A percentile compares a stretch with the other conserved stretches of the same genome.
phyloP scores from a whole-genome alignment of 2,329 filamentous ascomycete species.

The Ceratocystiopsis sp. region DNA sequence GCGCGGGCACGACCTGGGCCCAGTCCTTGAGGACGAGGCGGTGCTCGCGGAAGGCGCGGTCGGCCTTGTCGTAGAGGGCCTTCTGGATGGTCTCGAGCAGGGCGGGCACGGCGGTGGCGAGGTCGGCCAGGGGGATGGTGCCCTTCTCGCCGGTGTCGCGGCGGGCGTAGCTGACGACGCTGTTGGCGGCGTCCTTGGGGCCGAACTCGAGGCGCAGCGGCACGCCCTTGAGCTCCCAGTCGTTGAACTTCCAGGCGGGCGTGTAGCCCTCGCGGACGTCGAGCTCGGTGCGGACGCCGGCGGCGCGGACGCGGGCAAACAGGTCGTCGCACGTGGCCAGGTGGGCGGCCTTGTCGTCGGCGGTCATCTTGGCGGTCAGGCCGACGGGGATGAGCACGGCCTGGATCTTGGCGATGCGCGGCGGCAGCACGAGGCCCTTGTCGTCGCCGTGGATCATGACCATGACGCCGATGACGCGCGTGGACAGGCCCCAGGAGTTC shows the following conservation, averaged over 20 bases:
- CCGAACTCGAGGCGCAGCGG: slow-evolving; percentile 91
- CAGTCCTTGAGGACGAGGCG: slow-evolving; percentile 69
- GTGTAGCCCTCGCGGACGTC: slow-evolving; percentile 85
- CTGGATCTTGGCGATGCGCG: slow-evolving; percentile 74
- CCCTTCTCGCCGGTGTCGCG: slow-evolving; percentile 78
- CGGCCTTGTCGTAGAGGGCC: slow-evolving; percentile 64
- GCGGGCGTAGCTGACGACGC: slow-evolving; percentile 69
- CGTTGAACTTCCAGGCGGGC: slow-evolving; percentile 95
- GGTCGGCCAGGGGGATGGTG: slow-evolving; percentile 56
- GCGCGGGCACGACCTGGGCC: slow-evolving; percentile 77
- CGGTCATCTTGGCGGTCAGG: slow-evolving; percentile 70
- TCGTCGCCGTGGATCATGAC: slow-evolving; percentile 96
- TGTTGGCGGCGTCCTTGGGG: slow-evolving; percentile 78
- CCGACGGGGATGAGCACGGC: slow-evolving; percentile 82
- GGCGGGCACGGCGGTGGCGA: slow-evolving; percentile 56
- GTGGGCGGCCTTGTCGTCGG: slow-evolving; percentile 63
- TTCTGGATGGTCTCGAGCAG: slow-evolving; percentile 81
- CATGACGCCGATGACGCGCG: slow-evolving; percentile 95
- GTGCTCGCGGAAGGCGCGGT: slow-evolving; percentile 62
- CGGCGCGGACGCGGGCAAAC: slow-evolving; percentile 49
- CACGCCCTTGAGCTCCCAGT: slow-evolving; percentile 94
- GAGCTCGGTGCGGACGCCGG: slow-evolving; percentile 59
- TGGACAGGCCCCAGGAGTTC: slow-evolving; percentile 97
- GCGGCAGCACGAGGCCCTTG: slow-evolving; percentile 85
- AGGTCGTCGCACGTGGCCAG: slow-evolving; percentile 61